These are phyloP conservation scores for Phytomonas sp. DNA, from an alignment of 208 protist species.

Conservation along the genomic window DNA sequence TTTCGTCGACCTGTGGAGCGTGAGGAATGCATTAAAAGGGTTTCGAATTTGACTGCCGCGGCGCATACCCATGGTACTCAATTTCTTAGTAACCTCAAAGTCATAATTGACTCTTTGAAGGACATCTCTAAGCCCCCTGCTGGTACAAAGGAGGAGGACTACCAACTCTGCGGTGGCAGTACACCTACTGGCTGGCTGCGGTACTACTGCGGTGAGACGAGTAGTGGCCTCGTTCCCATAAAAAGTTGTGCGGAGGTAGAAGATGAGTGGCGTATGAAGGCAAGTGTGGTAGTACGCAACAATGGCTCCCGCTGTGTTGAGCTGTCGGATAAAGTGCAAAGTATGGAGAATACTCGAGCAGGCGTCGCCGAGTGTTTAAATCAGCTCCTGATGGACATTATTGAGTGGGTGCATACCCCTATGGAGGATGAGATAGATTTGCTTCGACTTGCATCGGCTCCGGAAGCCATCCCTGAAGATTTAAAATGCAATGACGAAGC, in stretches of 20 bases:
- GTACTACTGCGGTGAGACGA: constrained; percentile 21
- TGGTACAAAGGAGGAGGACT: constrained; percentile 14
- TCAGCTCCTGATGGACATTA: constrained; percentile 18
- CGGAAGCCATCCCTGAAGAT: constrained; percentile 11
- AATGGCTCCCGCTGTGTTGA: constrained; percentile 34
- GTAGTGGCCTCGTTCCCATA: not conserved
- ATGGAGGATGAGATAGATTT: constrained; percentile 30
- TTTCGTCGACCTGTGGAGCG: constrained; percentile 50
- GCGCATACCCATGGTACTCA: constrained; percentile 36
- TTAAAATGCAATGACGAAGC: not conserved
- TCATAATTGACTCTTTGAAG: constrained; percentile 43
- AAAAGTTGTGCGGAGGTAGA: constrained; percentile 26
- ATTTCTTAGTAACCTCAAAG: constrained; percentile 42
- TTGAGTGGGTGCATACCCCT: constrained; percentile 43
- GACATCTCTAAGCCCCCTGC: constrained; percentile 20
- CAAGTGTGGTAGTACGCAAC: constrained; percentile 67
- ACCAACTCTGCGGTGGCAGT: constrained; percentile 50
- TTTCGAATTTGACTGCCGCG: constrained; percentile 21
- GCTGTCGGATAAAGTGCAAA: constrained; percentile 20
- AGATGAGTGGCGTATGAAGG: constrained; percentile 80
- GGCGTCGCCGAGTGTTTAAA: constrained; percentile 23
- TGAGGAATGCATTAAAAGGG: constrained; percentile 24
- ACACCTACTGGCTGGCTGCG: constrained; percentile 58
- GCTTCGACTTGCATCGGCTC: constrained; percentile 29
- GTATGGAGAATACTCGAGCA: constrained; percentile 24